phyloP scores from a whole-genome alignment of 345 rosid species.

The Raphanus sativus region DNA sequence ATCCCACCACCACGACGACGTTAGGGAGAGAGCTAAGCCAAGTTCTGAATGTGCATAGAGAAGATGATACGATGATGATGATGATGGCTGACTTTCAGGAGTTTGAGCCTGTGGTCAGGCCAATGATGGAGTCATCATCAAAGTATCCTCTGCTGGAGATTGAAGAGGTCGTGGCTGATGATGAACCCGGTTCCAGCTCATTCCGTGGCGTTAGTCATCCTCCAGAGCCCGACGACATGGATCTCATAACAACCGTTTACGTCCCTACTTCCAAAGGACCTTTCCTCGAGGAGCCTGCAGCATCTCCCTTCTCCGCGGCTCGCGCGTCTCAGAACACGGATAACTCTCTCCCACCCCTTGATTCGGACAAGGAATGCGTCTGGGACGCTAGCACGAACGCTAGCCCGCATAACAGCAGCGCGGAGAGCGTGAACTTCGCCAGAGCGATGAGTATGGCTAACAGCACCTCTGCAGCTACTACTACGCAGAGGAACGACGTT shows the following conservation, averaged over 20 bases:
- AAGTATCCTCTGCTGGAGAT: slow-evolving; percentile 44
- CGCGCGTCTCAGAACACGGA: slow-evolving; percentile 71
- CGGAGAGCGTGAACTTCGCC: slow-evolving; percentile 67
- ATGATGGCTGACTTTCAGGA: slow-evolving; percentile 40
- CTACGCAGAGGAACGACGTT: slow-evolving; percentile 56
- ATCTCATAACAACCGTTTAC: slow-evolving; percentile 69
- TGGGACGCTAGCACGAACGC: slow-evolving; percentile 69
- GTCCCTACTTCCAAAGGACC: slow-evolving; percentile 53
- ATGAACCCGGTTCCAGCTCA: slow-evolving; percentile 64
- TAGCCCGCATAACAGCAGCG: slow-evolving; percentile 75
- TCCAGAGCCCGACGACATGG: slow-evolving; percentile 83
- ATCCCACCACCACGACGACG: slow-evolving; percentile 28
- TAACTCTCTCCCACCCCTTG: slow-evolving; percentile 55
- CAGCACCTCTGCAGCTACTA: slow-evolving; percentile 55
- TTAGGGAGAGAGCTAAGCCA: slow-evolving; percentile 45
- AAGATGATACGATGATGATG: slow-evolving; percentile 46
- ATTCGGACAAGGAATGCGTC: slow-evolving; percentile 86
- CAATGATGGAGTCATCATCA: slow-evolving; percentile 51
- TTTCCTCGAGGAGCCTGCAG: not conserved
- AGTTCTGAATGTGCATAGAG: slow-evolving; percentile 46
- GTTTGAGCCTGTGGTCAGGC: slow-evolving; percentile 41
- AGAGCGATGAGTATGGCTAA: slow-evolving; percentile 83
- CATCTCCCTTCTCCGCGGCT: slow-evolving; percentile 56
- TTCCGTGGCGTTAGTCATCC: slow-evolving; percentile 97
- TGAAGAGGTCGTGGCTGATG: slow-evolving; percentile 50